Evolutionary conservation across 2,329 filamentous ascomycete species (phyloP), one percentile per base, ranked within the genome.

Genomic region (Metarhizium album): DNA sequence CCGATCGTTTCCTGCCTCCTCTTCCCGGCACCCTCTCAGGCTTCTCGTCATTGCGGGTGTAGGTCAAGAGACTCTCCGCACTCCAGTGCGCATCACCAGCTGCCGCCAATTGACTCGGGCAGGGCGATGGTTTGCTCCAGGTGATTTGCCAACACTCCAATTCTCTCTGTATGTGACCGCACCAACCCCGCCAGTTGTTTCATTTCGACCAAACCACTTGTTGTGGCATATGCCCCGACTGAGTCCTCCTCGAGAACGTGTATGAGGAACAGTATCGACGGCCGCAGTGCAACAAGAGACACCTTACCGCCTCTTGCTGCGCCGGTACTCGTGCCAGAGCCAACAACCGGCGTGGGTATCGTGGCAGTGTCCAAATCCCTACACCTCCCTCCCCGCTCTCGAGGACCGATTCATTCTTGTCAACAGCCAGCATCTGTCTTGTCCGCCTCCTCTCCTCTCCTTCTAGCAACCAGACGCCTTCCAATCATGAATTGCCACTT

Each of bases 51-150:
- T 46, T 45, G 45, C 18, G 37, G 40, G 43, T 50, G 29, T 35
- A 45, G 27, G 23, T 23, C 40, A 23, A 50, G 52, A 33, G 24
- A 45, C 43, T 24, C 40, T 50, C 46, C 40, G 9, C 49, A 42
- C 33, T 47, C 47, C 51, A 46, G 50, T 50, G 42, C 51, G 37
- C 49, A 42, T 51, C 52, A 13, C 38, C 49, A 29, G 43, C 49
- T 52, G 49, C 60, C 58, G 57, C 58, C 64, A 66, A 66, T 68
- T 65, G 64, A 61, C 62, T 60, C 56, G 55, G 58, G 61, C 59
- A 64, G 59, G 65, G 66, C 65, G 62, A 69, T 69, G 66, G 55
- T 67, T 63, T 59, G 57, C 62, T 64, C 61, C 57, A 59, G 65
- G 66, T 68, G 63, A 68, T 58, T 46, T 60, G 58, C 47, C 38